These are phyloP conservation scores for Phalaenopsis hybrid DNA, from an alignment of 116 monocot genomes.

Conservation along the genomic window DNA sequence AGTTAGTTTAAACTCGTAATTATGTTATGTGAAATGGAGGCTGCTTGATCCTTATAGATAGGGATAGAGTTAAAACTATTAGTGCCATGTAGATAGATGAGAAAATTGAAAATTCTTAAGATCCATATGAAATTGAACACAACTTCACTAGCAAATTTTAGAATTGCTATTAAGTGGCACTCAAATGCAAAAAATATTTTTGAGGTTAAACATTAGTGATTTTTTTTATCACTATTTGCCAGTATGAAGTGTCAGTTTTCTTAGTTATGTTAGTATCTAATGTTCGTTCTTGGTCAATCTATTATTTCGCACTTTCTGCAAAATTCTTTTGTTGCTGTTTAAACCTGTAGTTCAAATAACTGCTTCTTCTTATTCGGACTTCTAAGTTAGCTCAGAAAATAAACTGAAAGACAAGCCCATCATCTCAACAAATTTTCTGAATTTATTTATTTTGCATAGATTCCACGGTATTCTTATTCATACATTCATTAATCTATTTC, in stretches of 20 bases:
- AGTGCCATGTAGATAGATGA: too few relatives aligned
- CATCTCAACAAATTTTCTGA: neutral
- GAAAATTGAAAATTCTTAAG: too few relatives aligned
- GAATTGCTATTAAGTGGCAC: neutral
- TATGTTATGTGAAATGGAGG: too few relatives aligned
- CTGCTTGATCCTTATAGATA: too few relatives aligned
- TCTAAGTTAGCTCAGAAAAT: neutral
- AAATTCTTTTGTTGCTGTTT: neutral
- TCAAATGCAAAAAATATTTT: neutral
- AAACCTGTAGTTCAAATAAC: neutral
- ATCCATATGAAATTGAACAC: too few relatives aligned
- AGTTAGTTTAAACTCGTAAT: too few relatives aligned
- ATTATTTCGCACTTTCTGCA: neutral
- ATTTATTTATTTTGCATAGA: constrained; percentile 2
- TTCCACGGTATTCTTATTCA: neutral
- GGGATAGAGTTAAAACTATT: too few relatives aligned
- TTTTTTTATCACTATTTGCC: neutral
- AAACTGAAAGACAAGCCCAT: neutral
- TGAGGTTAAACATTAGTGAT: neutral
- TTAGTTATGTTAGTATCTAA: neutral
- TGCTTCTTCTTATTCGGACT: neutral
- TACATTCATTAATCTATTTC: neutral
- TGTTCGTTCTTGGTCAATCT: neutral
- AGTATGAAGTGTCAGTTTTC: neutral
- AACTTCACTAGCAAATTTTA: too few relatives aligned